Evolutionary conservation across 768 basidiomycete species (phyloP).

Genomic region (Boletus edulis): DNA sequence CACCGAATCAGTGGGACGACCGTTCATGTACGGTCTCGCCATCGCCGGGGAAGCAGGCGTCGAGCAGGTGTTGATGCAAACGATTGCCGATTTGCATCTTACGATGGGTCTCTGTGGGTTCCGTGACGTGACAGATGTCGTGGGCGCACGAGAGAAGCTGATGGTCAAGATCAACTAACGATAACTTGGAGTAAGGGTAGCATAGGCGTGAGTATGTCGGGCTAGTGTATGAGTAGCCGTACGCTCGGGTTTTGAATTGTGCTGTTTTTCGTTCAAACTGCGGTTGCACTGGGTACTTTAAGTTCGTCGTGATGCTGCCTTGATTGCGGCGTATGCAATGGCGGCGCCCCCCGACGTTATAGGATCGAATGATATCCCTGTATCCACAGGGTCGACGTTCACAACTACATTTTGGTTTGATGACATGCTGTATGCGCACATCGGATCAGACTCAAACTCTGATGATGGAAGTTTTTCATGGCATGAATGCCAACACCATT

Average conservation of each 20-base stretch:
- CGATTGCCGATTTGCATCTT: slow-evolving; percentile 43
- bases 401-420: not conserved
- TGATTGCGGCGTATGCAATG: too few relatives aligned
- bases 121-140: slow-evolving; percentile 35
- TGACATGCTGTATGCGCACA: not conserved
- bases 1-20: slow-evolving; percentile 34
- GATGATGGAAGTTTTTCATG: too few relatives aligned
- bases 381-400: too few relatives aligned
- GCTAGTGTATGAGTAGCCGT: too few relatives aligned
- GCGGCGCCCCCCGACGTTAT: too few relatives aligned
- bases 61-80: slow-evolving; percentile 44
- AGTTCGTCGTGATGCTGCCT: not conserved
- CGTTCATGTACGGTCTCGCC: slow-evolving; percentile 47
- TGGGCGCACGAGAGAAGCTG: slow-evolving; percentile 35
- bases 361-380: too few relatives aligned
- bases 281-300: not conserved
- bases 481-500: too few relatives aligned
- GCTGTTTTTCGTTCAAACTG: too few relatives aligned
- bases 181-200: not conserved
- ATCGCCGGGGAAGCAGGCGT: slow-evolving; percentile 48
- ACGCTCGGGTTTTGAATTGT: too few relatives aligned
- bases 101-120: slow-evolving; percentile 44
- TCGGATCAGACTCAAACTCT: not conserved
- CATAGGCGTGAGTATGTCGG: not conserved
- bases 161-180: slow-evolving; percentile 24